Evolutionary conservation across 805 yeast species (phyloP), one percentile per base, ranked within the genome.

Genomic region (Saturnispora besseyi): DNA sequence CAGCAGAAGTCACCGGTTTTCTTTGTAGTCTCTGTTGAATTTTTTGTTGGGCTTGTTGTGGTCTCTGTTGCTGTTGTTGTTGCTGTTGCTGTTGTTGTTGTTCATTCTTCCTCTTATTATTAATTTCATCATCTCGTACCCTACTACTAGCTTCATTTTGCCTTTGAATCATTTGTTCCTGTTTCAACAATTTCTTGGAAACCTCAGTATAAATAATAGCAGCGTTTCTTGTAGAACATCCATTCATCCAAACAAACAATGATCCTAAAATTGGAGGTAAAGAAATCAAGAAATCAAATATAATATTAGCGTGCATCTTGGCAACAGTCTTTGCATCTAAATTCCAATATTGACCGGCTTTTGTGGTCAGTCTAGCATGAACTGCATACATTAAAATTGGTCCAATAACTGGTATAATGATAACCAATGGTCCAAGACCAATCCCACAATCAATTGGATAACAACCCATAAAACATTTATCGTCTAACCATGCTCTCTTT

Each of bases 161-260:
- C 11, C 18, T 28, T 11, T 36, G 30, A 15, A 44, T 52, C 8
- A 41, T 31, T 8, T 45, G 37, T 12, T 54, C 59, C 33, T 64
- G 46, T 13, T 41, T 44, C 1, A 57, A 9, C 5, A 61, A 50
- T 45, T 45, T 49, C 42, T 57, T 62, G 2, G 56, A 49, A 0
- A 58, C 57, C 24, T 56, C 46, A 0, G 73, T 77, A 62, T 87
- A 88, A 8, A 89, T 74, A 58, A 87, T 59, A 0, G 91, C 90
- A 0, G 96, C 95, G 63, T 91, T 90, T 59, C 96, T 72, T 0
- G 96, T 87, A 7, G 95, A 86, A 61, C 96, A 86, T 2, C 82
- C 86, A 60, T 87, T 78, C 63, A 90, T 52, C 91, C 96, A 90
- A 11, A 86, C 69, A 49, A 89, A 76, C 34, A 89, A 66, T 2